phyloP scores from a whole-genome alignment of 768 basidiomycete genomes.

The Suillus hirtellus region DNA sequence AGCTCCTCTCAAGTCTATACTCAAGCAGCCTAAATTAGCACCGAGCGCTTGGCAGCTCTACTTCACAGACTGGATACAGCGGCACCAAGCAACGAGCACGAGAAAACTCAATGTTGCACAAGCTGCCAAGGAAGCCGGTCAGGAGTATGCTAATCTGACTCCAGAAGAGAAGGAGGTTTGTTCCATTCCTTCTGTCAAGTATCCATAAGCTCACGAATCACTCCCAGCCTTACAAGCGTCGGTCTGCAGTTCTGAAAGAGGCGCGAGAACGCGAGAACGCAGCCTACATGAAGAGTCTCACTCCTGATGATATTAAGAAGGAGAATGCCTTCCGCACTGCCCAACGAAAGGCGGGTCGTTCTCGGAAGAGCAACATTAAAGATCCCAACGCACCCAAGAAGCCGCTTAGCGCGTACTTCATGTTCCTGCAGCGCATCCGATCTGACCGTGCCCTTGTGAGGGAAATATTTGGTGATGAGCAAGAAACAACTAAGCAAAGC shows the following conservation, averaged over 20 bases:
- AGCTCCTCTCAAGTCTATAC: conserved; percentile 73
- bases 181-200: conserved; percentile 28
- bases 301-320: conserved; percentile 91
- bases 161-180: conserved; percentile 82
- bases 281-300: conserved; percentile 84
- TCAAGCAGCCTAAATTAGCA: conserved; percentile 88
- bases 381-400: conserved; percentile 98
- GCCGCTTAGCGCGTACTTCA: conserved; percentile 90
- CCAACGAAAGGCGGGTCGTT: conserved; percentile 91
- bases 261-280: conserved; percentile 78
- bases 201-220: conserved; percentile 15
- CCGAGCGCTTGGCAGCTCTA: conserved; percentile 96
- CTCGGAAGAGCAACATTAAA: conserved; percentile 91
- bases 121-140: conserved; percentile 91
- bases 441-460: conserved; percentile 72
- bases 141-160: conserved; percentile 80
- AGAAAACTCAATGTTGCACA: conserved; percentile 94
- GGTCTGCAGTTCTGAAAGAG: conserved; percentile 84
- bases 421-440: conserved; percentile 91
- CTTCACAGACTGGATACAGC: conserved; percentile 93
- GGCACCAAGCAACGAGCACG: conserved; percentile 74
- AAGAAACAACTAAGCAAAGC: conserved; percentile 93
- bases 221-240: conserved; percentile 77
- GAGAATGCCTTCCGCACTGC: conserved; percentile 91
- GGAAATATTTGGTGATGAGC: conserved; percentile 86